Conservation (phyloP, 129 eudicot species). For the Helichrysum umbraculigerum region DNA sequence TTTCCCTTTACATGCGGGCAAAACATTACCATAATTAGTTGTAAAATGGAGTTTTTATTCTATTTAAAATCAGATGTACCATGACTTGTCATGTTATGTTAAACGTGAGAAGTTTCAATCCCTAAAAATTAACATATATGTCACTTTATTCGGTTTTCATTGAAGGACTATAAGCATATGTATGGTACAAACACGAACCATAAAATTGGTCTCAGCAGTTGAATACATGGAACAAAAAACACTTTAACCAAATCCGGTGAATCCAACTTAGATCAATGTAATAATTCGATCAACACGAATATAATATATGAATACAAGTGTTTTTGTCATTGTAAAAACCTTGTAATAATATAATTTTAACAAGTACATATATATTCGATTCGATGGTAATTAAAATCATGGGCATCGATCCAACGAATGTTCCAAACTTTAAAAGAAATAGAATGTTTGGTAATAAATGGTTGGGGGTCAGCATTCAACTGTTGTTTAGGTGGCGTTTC, state of each 20-base stretch:
- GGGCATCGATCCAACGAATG: neutral
- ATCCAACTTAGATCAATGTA: neutral
- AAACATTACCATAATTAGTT: no score
- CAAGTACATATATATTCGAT: no score
- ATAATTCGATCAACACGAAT: neutral
- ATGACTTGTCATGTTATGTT: no score
- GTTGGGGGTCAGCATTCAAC: conserved; percentile 28
- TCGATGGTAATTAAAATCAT: neutral
- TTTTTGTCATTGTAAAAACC: neutral
- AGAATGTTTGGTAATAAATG: neutral
- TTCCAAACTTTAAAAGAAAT: conserved; percentile 1
- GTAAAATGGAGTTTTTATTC: no score
- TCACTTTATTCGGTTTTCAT: no score
- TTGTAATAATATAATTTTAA: neutral
- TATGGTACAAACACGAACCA: no score
- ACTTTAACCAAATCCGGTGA: neutral
- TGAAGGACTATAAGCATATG: no score
- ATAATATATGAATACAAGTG: neutral
- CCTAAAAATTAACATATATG: no score
- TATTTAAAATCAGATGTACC: no score
- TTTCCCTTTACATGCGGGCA: no score
- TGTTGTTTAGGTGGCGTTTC: conserved; percentile 8
- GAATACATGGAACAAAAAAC: neutral
- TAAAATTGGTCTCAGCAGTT: neutral
- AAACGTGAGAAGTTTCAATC: no score